A percentile compares a stretch with the other conserved stretches of the same genome.
These are phyloP conservation scores for Coniferiporia sulphurascens DNA, from an alignment of 1,284 basidiomycete species.

Conservation along the genomic window DNA sequence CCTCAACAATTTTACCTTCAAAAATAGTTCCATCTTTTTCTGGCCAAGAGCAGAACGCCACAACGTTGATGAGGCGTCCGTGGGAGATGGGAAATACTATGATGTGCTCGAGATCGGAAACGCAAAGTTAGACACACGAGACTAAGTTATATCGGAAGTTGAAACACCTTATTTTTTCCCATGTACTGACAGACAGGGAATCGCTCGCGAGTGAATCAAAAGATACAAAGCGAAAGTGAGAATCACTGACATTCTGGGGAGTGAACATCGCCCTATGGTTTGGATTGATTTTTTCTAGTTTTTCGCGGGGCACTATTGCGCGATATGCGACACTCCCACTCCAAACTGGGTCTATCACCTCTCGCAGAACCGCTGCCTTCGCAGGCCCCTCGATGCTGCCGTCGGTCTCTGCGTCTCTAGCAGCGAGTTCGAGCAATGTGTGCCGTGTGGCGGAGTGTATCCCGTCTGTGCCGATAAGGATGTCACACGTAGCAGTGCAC, in stretches of 20 bases:
- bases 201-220: neutral
- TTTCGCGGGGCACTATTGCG: conserved; percentile 33
- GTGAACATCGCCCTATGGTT: conserved; percentile 31
- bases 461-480: conserved; percentile 50
- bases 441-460: conserved; percentile 30
- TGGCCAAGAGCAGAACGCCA: conserved; percentile 31
- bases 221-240: conserved; percentile 1
- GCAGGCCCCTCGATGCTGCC: conserved; percentile 14
- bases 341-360: conserved; percentile 31
- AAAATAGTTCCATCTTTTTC: conserved; percentile 32
- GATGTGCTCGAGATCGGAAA: conserved; percentile 33
- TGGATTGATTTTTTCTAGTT: conserved; percentile 29
- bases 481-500: conserved; percentile 36
- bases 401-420: conserved; percentile 18
- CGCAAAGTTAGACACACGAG: neutral
- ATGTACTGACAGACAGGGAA: conserved; percentile 32
- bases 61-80: too few relatives aligned
- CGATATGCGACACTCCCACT: conserved; percentile 38
- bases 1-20: conserved; percentile 32
- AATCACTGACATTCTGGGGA: conserved; percentile 33
- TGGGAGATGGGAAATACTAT: conserved; percentile 16
- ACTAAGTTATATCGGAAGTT: neutral
- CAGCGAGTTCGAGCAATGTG: conserved; percentile 24
- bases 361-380: conserved; percentile 22
- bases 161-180: conserved; percentile 35